Conservation (phyloP, 1,284 basidiomycete species). For the Vanrija sp. region DNA sequence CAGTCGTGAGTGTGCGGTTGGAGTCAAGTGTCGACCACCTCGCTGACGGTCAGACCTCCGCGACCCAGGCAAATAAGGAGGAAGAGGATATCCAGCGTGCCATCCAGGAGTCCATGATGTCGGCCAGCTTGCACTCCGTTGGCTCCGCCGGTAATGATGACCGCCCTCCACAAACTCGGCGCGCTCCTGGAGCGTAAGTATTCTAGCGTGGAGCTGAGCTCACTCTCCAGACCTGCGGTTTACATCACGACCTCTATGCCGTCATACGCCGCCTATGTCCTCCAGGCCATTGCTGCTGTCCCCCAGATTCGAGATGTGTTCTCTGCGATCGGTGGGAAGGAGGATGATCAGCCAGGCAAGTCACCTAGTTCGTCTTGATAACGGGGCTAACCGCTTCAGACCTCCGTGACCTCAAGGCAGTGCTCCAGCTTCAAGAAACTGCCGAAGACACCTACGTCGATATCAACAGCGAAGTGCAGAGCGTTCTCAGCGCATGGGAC, state of each 20-base stretch:
- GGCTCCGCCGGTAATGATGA: slow-evolving; percentile 5
- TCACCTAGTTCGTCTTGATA: background rate
- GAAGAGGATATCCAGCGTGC: slow-evolving; percentile 43
- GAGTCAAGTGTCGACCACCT: background rate
- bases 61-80: slow-evolving; percentile 21
- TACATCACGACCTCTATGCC: slow-evolving; percentile 12
- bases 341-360: background rate
- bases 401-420: background rate
- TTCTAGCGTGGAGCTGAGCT: too few species aligned
- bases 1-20: background rate
- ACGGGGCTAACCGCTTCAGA: background rate
- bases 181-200: slow-evolving; percentile 34
- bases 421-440: slow-evolving; percentile 1
- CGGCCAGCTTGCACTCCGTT: slow-evolving; percentile 40
- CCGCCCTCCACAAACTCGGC: slow-evolving; percentile 13
- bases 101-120: slow-evolving; percentile 45
- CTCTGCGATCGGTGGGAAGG: background rate
- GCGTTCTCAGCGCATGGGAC: background rate
- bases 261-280: slow-evolving; percentile 27
- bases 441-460: slow-evolving; percentile 1
- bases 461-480: slow-evolving; percentile 1
- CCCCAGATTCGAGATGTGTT: slow-evolving; percentile 34
- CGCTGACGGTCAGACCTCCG: background rate
- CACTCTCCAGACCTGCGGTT: slow-evolving; percentile 13
- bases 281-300: slow-evolving; percentile 40